phyloP scores from a whole-genome alignment of 2,329 filamentous ascomycete genomes.

The Lachnellula occidentalis region DNA sequence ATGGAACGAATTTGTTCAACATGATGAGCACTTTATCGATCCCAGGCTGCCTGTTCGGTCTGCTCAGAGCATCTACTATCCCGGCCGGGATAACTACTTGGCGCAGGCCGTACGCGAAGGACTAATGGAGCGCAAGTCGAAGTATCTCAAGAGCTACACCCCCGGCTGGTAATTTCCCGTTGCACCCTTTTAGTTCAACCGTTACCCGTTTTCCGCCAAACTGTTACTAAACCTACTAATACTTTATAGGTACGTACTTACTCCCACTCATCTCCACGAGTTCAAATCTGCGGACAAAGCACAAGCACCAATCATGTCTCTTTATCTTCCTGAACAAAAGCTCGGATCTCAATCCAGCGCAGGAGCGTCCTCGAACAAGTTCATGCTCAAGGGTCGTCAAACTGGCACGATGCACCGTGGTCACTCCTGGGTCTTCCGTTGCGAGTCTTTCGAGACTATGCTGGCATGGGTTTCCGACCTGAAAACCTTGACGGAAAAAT shows the following conservation, averaged over 20 bases:
- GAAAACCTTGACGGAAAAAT: slow-evolving; percentile 80
- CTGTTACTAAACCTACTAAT: slow-evolving; percentile 1
- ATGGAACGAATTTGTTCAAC: slow-evolving; percentile 73
- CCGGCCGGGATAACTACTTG: slow-evolving; percentile 76
- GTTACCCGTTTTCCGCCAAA: neutral
- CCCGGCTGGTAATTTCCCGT: slow-evolving; percentile 63
- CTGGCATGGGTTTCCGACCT: slow-evolving; percentile 84
- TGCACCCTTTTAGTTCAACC: neutral
- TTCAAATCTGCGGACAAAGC: slow-evolving; percentile 97
- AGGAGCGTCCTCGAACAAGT: slow-evolving; percentile 87
- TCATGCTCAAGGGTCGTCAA: slow-evolving; percentile 94
- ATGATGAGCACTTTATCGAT: slow-evolving; percentile 81
- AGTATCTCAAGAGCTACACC: slow-evolving; percentile 78
- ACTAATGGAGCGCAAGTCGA: slow-evolving; percentile 94
- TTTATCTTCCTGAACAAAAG: slow-evolving; percentile 92
- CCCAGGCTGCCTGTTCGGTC: slow-evolving; percentile 73
- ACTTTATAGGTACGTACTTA: slow-evolving; percentile 75
- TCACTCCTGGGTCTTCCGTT: slow-evolving; percentile 67
- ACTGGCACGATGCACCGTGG: slow-evolving; percentile 86
- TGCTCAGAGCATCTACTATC: slow-evolving; percentile 81
- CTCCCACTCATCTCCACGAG: slow-evolving; percentile 94
- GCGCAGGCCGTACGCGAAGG: slow-evolving; percentile 82
- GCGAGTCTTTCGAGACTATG: slow-evolving; percentile 84
- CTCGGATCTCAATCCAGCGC: slow-evolving; percentile 83
- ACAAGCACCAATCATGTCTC: slow-evolving; percentile 89